These are phyloP conservation scores for Epichloe gansuensis DNA, from an alignment of 2,329 filamentous ascomycete species.

Conservation along the genomic window DNA sequence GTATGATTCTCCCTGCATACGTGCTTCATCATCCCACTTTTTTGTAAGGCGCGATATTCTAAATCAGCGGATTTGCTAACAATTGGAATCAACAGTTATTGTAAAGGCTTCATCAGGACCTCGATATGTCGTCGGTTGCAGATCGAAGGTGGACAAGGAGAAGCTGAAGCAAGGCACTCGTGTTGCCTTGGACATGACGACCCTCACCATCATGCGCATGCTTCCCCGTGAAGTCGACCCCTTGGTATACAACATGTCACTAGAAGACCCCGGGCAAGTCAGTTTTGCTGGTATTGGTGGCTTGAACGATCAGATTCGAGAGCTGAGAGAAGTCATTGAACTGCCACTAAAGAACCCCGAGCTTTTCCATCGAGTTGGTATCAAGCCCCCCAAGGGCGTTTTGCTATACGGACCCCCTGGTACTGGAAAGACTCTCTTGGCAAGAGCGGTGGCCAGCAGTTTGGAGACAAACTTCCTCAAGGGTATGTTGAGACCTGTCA, in stretches of 20 bases:
- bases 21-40: neutral
- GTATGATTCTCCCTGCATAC: conserved; percentile 38
- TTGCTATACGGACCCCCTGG: conserved; percentile 91
- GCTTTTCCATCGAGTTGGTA: conserved; percentile 89
- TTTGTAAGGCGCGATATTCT: neutral
- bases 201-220: conserved; percentile 99
- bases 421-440: conserved; percentile 90
- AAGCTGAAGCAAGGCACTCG: conserved; percentile 98
- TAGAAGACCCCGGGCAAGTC: conserved; percentile 94
- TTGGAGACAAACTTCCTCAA: conserved; percentile 98
- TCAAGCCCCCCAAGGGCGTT: conserved; percentile 97
- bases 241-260: conserved; percentile 98
- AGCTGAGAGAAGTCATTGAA: conserved; percentile 95
- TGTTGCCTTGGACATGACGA: conserved; percentile 97
- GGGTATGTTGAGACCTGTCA: conserved; percentile 38
- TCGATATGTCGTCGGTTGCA: conserved; percentile 94
- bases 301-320: conserved; percentile 94
- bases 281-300: conserved; percentile 97
- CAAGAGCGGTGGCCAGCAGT: conserved; percentile 88
- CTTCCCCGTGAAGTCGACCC: conserved; percentile 95
- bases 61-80: conserved; percentile 12
- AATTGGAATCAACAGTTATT: conserved; percentile 53
- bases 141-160: conserved; percentile 92
- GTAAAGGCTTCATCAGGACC: conserved; percentile 97
- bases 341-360: conserved; percentile 97